These are phyloP conservation scores for Zymoseptoria tritici DNA, from an alignment of 2,329 filamentous ascomycete species.

Conservation along the genomic window DNA sequence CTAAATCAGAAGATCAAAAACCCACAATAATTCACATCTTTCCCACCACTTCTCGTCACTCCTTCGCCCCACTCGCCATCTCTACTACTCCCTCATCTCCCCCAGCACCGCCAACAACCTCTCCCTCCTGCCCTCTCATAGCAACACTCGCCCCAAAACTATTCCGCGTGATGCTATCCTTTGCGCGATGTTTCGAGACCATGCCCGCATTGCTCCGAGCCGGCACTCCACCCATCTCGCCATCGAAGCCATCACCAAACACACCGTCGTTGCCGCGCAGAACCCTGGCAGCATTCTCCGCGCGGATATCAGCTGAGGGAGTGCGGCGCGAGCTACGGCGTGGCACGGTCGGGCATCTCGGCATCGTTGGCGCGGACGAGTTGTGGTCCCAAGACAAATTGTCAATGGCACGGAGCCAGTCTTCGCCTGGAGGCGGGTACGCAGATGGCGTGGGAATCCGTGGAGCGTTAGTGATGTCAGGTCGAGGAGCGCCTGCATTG, in stretches of 20 bases:
- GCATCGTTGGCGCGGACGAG: background rate
- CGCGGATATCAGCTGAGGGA: slow-evolving; percentile 4
- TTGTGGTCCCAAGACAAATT: slow-evolving; percentile 21
- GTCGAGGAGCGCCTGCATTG: slow-evolving; percentile 8
- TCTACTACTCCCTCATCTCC: background rate
- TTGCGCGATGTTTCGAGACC: slow-evolving; percentile 22
- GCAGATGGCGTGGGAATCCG: background rate
- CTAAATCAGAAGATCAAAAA: background rate
- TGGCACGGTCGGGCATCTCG: slow-evolving; percentile 16
- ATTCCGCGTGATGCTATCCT: slow-evolving; percentile 26
- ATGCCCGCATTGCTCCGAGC: background rate
- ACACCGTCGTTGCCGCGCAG: background rate
- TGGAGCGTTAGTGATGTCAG: slow-evolving; percentile 1
- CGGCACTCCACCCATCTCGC: background rate
- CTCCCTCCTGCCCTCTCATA: slow-evolving; percentile 14
- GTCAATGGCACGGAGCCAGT: slow-evolving; percentile 26
- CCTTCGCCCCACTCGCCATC: background rate
- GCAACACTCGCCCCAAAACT: slow-evolving; percentile 23
- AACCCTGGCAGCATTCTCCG: background rate
- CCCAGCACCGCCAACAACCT: slow-evolving; percentile 2
- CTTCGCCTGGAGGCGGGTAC: slow-evolving; percentile 9
- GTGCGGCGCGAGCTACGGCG: slow-evolving; percentile 20
- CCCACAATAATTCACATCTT: background rate
- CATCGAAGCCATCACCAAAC: slow-evolving; percentile 1
- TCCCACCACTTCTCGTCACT: background rate